A percentile compares a stretch with the other conserved stretches of the same genome.
Evolutionary conservation across 2,329 filamentous ascomycete species (phyloP).

Genomic region (Fusarium coicis): DNA sequence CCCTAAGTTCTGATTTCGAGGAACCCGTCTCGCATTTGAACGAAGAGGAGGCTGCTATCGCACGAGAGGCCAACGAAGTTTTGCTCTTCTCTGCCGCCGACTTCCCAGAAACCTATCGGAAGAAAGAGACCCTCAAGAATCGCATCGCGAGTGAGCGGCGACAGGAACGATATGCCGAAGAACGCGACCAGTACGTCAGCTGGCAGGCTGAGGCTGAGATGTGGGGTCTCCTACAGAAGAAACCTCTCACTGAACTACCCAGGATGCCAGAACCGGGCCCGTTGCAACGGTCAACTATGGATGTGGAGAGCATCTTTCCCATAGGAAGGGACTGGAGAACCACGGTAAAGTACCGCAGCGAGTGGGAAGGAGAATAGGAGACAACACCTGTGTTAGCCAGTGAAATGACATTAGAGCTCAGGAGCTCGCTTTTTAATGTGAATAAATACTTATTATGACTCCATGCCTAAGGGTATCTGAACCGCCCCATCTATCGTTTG

Average conservation of each 20-base stretch:
- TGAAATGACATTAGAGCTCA: background rate
- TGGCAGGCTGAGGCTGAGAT: slow-evolving; percentile 56
- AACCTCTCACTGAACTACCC: slow-evolving; percentile 50
- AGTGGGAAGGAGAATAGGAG: slow-evolving; percentile 54
- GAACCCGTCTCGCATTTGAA: slow-evolving; percentile 13
- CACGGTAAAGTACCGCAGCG: slow-evolving; percentile 49
- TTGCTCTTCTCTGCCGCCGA: slow-evolving; percentile 54
- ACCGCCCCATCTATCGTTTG: background rate
- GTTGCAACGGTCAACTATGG: slow-evolving; percentile 43
- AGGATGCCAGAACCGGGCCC: slow-evolving; percentile 46
- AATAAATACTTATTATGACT: slow-evolving; percentile 1
- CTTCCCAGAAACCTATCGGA: slow-evolving; percentile 51
- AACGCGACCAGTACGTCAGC: slow-evolving; percentile 53
- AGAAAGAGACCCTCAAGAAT: slow-evolving; percentile 50
- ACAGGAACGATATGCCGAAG: slow-evolving; percentile 58
- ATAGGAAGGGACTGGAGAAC: slow-evolving; percentile 54
- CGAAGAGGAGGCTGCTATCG: slow-evolving; percentile 47
- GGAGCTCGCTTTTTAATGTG: background rate
- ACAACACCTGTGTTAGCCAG: background rate
- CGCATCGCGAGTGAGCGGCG: slow-evolving; percentile 55
- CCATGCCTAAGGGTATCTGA: slow-evolving; percentile 24
- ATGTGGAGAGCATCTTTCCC: slow-evolving; percentile 52
- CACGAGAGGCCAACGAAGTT: slow-evolving; percentile 56
- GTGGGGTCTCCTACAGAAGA: slow-evolving; percentile 57
- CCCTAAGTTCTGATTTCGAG: slow-evolving; percentile 31